These are phyloP conservation scores for Aspergillus sp. DNA, from an alignment of 2,329 filamentous ascomycete species.

Conservation along the genomic window DNA sequence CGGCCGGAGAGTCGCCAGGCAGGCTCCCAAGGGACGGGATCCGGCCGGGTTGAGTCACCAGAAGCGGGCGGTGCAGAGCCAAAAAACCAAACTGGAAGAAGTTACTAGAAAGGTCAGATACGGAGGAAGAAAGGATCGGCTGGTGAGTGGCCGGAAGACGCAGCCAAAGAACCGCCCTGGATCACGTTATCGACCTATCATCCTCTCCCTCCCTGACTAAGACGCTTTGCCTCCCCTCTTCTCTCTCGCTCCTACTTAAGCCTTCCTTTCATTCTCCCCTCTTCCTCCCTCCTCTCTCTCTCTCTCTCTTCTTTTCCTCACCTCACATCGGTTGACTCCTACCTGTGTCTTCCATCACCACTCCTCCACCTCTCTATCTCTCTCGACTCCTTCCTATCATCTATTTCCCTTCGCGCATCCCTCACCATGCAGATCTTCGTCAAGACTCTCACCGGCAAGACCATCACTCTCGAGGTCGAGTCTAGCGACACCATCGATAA, in stretches of 20 bases:
- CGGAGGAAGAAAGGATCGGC: slow-evolving; percentile 9
- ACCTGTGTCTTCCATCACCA: slow-evolving; percentile 19
- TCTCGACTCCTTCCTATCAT: background rate
- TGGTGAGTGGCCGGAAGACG: slow-evolving; percentile 8
- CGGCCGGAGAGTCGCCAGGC: slow-evolving; percentile 12
- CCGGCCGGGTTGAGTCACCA: slow-evolving; percentile 8
- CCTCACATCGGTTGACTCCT: slow-evolving; percentile 7
- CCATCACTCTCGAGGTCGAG: slow-evolving; percentile 51
- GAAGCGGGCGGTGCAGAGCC: too few relatives aligned
- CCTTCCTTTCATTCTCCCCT: slow-evolving; percentile 8
- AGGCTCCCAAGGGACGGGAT: background rate
- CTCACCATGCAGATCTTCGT: slow-evolving; percentile 93
- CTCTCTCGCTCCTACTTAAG: slow-evolving; percentile 31
- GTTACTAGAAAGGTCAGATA: background rate
- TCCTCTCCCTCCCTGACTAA: slow-evolving; percentile 24
- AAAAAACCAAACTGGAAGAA: too few relatives aligned
- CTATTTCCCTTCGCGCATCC: background rate
- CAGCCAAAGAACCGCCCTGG: slow-evolving; percentile 8
- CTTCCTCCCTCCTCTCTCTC: slow-evolving; percentile 18
- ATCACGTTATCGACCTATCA: slow-evolving; percentile 30
- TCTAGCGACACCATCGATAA: slow-evolving; percentile 51
- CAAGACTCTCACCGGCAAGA: slow-evolving; percentile 74
- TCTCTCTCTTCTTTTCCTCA: slow-evolving; percentile 14
- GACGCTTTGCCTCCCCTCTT: slow-evolving; percentile 26
- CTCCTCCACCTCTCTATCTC: background rate